phyloP scores from a whole-genome alignment of 257 asterid genomes.

The Scutellaria barbata region DNA sequence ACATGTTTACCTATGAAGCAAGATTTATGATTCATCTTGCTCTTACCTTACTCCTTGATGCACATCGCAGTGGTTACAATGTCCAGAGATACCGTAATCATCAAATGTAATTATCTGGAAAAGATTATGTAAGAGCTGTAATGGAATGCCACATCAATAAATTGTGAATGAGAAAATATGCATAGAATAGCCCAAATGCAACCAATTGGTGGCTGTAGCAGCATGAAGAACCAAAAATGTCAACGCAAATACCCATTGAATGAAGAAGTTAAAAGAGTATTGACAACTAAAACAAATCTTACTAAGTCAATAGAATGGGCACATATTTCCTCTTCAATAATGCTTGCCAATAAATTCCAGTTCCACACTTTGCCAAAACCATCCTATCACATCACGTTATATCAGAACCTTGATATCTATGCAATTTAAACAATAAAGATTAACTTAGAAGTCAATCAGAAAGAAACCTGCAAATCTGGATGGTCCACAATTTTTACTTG shows the following conservation, averaged over 20 bases:
- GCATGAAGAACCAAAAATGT: slow-evolving; percentile 28
- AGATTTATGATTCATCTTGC: slow-evolving; percentile 17
- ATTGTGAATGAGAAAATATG: background rate
- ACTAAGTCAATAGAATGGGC: slow-evolving; percentile 66
- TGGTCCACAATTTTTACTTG: slow-evolving; percentile 83
- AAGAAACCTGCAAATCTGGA: slow-evolving; percentile 80
- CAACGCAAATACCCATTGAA: slow-evolving; percentile 14
- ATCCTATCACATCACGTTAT: slow-evolving; percentile 56
- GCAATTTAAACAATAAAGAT: slow-evolving; percentile 24
- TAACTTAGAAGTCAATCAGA: slow-evolving; percentile 25
- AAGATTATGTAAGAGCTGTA: slow-evolving; percentile 23
- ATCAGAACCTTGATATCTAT: slow-evolving; percentile 29
- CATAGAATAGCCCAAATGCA: background rate
- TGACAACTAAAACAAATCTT: slow-evolving; percentile 34
- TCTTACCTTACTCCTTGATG: slow-evolving; percentile 76
- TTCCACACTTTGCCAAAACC: slow-evolving; percentile 84
- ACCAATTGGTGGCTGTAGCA: slow-evolving; percentile 11
- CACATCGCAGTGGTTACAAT: slow-evolving; percentile 57
- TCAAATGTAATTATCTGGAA: slow-evolving; percentile 84
- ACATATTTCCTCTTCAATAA: slow-evolving; percentile 56
- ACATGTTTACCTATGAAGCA: background rate
- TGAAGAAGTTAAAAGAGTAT: slow-evolving; percentile 1
- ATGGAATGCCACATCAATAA: background rate
- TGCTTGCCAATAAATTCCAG: slow-evolving; percentile 54
- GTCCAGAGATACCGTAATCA: slow-evolving; percentile 86